Evolutionary conservation across 208 protist species (phyloP), one percentile per base, ranked within the genome.

Genomic region (Leishmania gerbilli): DNA sequence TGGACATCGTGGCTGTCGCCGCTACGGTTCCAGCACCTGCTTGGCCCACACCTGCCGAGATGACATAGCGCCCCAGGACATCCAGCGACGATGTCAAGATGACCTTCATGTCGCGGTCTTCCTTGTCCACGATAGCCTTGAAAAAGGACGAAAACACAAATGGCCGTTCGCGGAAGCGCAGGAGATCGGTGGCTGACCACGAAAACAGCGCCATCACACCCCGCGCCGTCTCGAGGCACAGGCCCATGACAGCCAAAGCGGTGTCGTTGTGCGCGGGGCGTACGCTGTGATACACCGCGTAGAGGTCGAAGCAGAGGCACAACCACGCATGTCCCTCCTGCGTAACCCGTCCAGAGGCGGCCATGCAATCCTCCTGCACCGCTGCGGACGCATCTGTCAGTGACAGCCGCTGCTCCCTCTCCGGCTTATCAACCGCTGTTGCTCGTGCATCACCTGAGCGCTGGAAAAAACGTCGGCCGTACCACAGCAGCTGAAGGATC

Each of bases 71-170:
- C 8, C 82, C 82, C 47, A 86, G 74, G 55, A 86, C 74, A 72
- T 86, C 82, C 15, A 86, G 78, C n/a, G 83, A 83, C 27, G 79
- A 76, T 1, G 74, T 79, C 37, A 83, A 27, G 40, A 87, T 76
- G 19, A 69, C 72, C 84, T 64, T 76, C 77, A 88, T 51, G 37
- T 88, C 79, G 21, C 77, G 64, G 19, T 88, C 84, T 55, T 88
- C 84, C 68, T 84, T 83, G 49, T 87, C 84, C 9, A 87, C 84
- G 19, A 87, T 62, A 8, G 74, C 77, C 45, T 69, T 82, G 9
- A 82, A 42, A 55, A 86, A 82, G 5, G 82, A 82, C 6, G 82
- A 86, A 51, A 86, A 86, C 42, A 86, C 82, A 71, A 86, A 86
- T 45, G 82, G 82, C 6, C 78, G 82, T 78, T 82, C 78, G 40